Conservation (phyloP, 2,329 filamentous ascomycete species). For the Magnaporthiopsis incrustans region DNA sequence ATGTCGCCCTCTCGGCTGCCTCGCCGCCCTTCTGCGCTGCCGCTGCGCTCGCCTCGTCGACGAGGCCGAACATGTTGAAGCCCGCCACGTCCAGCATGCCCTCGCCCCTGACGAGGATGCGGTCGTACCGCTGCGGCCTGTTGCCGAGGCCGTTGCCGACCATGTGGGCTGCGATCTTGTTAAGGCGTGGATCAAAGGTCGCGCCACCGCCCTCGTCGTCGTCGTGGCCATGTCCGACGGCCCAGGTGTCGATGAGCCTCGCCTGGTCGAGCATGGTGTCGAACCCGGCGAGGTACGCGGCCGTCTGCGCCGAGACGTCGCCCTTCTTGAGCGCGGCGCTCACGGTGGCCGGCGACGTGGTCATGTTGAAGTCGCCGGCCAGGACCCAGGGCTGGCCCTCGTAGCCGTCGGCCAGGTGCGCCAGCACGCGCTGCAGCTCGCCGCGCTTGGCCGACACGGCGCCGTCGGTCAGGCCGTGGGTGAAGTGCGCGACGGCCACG, state of each 20-base stretch:
- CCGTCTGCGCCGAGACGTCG: constrained; percentile 43
- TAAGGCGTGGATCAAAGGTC: constrained; percentile 54
- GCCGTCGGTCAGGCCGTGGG: constrained; percentile 50
- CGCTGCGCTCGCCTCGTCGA: constrained; percentile 3
- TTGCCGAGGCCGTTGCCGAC: constrained; percentile 38
- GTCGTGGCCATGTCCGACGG: constrained; percentile 29
- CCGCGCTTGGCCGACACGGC: constrained; percentile 47
- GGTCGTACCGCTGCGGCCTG: constrained; percentile 57
- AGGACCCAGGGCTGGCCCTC: constrained; percentile 43
- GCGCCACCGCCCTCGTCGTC: constrained; percentile 46
- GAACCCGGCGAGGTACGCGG: constrained; percentile 32
- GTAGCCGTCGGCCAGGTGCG: constrained; percentile 34
- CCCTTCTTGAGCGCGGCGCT: constrained; percentile 41
- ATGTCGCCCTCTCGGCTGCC: constrained; percentile 14
- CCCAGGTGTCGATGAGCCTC: constrained; percentile 46
- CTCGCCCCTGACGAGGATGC: constrained; percentile 45
- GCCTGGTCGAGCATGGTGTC: constrained; percentile 36
- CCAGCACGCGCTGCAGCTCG: constrained; percentile 44
- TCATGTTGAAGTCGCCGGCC: constrained; percentile 57
- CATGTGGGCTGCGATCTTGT: constrained; percentile 44
- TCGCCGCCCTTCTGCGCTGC: constrained; percentile 5
- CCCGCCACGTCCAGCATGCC: constrained; percentile 28
- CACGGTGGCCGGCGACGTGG: constrained; percentile 50
- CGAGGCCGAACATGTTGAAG: constrained; percentile 52
- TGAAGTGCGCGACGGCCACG: constrained; percentile 53